phyloP scores from a whole-genome alignment of 352 stramenopile genomes.

The Globisporangium mamillatum region DNA sequence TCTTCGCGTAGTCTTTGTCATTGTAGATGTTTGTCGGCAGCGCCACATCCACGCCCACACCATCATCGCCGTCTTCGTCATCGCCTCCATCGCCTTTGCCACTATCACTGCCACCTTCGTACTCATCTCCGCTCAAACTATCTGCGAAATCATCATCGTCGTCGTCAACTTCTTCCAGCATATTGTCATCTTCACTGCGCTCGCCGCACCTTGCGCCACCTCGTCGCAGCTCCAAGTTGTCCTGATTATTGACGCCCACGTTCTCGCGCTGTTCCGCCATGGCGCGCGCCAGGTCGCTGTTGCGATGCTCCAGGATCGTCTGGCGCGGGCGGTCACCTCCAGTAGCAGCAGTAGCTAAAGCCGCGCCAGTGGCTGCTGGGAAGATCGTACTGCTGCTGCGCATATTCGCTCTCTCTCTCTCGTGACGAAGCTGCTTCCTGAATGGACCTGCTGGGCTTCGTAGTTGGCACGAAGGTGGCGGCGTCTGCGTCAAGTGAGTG shows the following conservation, averaged over 20 bases:
- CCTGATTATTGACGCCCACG: neutral
- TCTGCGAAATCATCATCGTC: slow-evolving; percentile 13
- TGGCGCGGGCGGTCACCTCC: slow-evolving; percentile 3
- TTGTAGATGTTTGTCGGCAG: slow-evolving; percentile 7
- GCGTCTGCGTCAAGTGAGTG: neutral
- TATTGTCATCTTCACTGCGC: slow-evolving; percentile 13
- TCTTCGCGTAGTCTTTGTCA: slow-evolving; percentile 16
- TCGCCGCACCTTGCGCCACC: neutral
- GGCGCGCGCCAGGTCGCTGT: slow-evolving; percentile 19
- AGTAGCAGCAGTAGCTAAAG: neutral
- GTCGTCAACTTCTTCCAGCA: slow-evolving; percentile 22
- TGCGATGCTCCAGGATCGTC: slow-evolving; percentile 16
- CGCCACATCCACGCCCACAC: neutral
- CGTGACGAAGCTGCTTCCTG: neutral
- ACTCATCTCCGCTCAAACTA: neutral
- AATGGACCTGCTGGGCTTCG: neutral
- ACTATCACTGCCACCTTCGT: slow-evolving; percentile 1
- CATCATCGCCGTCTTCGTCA: neutral
- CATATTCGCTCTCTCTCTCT: neutral
- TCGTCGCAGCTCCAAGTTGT: neutral
- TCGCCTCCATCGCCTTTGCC: neutral
- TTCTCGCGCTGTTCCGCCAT: slow-evolving; percentile 17
- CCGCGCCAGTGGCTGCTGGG: neutral
- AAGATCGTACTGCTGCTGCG: slow-evolving; percentile 15
- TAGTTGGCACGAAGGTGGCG: neutral